These are phyloP conservation scores for Eruca vesicaria DNA, from an alignment of 441 rosid genomes.

Conservation along the genomic window DNA sequence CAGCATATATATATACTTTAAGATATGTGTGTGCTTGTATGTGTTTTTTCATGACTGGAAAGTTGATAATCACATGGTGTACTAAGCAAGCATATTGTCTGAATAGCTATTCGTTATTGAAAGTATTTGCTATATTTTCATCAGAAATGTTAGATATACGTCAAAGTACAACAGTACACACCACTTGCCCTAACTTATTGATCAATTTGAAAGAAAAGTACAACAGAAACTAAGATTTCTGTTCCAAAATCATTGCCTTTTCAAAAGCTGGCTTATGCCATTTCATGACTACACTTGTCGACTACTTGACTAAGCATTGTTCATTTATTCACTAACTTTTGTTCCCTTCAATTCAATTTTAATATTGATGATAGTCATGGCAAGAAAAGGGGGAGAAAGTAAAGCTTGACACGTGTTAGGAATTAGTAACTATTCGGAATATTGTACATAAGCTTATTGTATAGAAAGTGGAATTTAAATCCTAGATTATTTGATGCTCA, in stretches of 20 bases:
- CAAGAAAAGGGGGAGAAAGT: neutral
- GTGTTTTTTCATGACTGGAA: conserved; percentile 6
- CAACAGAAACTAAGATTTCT: conserved; percentile 13
- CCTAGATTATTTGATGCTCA: conserved; percentile 14
- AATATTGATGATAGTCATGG: neutral
- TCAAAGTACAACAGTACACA: conserved; percentile 20
- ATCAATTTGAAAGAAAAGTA: conserved; percentile 31
- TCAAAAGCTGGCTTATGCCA: conserved; percentile 24
- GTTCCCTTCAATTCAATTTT: neutral
- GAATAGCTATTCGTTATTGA: neutral
- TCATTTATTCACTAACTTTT: conserved; percentile 16
- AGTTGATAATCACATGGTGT: conserved; percentile 17
- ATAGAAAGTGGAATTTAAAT: neutral
- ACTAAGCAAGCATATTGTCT: conserved; percentile 1
- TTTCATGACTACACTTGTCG: conserved; percentile 35
- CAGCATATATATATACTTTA: neutral
- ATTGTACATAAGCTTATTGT: neutral
- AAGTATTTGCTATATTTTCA: conserved; percentile 5
- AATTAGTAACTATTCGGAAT: neutral
- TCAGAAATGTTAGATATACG: conserved; percentile 13
- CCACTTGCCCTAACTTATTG: conserved; percentile 38
- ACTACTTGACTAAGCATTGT: neutral
- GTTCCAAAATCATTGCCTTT: conserved; percentile 13
- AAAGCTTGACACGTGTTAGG: conserved; percentile 24
- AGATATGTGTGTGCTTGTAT: neutral